phyloP scores from a whole-genome alignment of 768 basidiomycete species.

The Termitomyces bulborhizus region DNA sequence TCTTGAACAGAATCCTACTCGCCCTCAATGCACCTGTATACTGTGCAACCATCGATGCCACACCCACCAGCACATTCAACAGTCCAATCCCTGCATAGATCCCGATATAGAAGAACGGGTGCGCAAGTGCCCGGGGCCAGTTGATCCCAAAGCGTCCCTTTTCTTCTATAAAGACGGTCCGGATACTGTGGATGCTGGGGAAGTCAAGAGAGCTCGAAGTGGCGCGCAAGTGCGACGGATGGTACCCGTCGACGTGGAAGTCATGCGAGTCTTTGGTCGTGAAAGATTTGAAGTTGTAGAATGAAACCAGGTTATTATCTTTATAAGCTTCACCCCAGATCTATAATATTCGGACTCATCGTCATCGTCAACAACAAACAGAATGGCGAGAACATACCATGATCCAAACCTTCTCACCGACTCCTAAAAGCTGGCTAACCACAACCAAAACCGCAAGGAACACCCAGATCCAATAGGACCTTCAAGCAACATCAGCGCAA shows the following conservation, averaged over 20 bases:
- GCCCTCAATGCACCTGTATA: conserved; percentile 55
- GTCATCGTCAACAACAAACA: neutral
- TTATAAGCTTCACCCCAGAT: conserved; percentile 66
- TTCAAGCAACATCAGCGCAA: conserved; percentile 13
- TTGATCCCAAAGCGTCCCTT: conserved; percentile 21
- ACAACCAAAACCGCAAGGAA: conserved; percentile 46
- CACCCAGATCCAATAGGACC: conserved; percentile 65
- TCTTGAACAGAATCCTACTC: conserved; percentile 39
- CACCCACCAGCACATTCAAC: conserved; percentile 36
- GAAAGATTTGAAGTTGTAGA: conserved; percentile 30
- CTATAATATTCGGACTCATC: conserved; percentile 18
- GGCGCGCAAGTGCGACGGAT: conserved; percentile 20
- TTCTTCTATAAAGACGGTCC: conserved; percentile 14
- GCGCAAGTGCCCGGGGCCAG: conserved; percentile 46
- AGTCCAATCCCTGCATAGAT: conserved; percentile 61
- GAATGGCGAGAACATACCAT: conserved; percentile 33
- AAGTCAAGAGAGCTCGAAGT: conserved; percentile 16
- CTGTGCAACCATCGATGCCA: conserved; percentile 44
- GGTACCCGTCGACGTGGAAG: conserved; percentile 27
- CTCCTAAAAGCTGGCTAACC: conserved; percentile 43
- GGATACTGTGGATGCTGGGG: neutral
- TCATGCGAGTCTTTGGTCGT: conserved; percentile 33
- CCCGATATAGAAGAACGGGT: conserved; percentile 68
- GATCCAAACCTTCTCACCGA: conserved; percentile 71
- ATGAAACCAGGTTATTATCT: conserved; percentile 14